These are phyloP conservation scores for Nannizziopsis barbatae DNA, from an alignment of 2,329 filamentous ascomycete species.

Conservation along the genomic window DNA sequence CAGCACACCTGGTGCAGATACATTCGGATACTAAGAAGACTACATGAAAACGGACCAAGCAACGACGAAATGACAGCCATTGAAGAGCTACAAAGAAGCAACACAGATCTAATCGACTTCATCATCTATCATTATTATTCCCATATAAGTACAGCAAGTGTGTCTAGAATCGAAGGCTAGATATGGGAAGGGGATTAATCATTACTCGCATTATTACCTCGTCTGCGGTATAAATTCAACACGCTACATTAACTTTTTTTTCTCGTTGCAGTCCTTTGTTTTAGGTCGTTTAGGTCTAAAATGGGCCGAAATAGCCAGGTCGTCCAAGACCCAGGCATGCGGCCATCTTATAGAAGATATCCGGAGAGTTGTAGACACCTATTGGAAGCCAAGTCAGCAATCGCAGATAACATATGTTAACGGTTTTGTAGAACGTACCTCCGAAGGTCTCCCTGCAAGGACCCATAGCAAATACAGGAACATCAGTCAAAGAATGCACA, in stretches of 20 bases:
- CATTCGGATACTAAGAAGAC: slow-evolving; percentile 2
- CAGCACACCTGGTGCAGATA: slow-evolving; percentile 1
- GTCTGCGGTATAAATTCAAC: too few relatives aligned
- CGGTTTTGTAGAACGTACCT: slow-evolving; percentile 35
- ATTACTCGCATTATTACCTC: not conserved
- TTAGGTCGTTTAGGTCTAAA: not conserved
- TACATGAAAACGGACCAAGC: not conserved
- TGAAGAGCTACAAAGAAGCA: not conserved
- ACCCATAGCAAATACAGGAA: slow-evolving; percentile 65
- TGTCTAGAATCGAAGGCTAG: not conserved
- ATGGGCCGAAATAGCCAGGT: not conserved
- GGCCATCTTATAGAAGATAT: slow-evolving; percentile 34
- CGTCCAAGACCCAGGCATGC: slow-evolving; percentile 28
- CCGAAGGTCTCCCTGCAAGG: slow-evolving; percentile 69
- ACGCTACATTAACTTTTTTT: too few relatives aligned
- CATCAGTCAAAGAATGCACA: slow-evolving; percentile 66
- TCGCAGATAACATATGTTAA: not conserved
- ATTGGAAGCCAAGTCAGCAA: slow-evolving; percentile 6
- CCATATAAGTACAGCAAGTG: too few relatives aligned
- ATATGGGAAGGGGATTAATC: not conserved
- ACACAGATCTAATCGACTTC: too few relatives aligned
- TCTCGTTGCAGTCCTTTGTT: too few relatives aligned
- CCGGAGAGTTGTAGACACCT: slow-evolving; percentile 29
- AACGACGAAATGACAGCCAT: not conserved
- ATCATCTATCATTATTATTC: too few relatives aligned